Conservation (phyloP, 768 basidiomycete species). For the Hemileccinum impolitum region DNA sequence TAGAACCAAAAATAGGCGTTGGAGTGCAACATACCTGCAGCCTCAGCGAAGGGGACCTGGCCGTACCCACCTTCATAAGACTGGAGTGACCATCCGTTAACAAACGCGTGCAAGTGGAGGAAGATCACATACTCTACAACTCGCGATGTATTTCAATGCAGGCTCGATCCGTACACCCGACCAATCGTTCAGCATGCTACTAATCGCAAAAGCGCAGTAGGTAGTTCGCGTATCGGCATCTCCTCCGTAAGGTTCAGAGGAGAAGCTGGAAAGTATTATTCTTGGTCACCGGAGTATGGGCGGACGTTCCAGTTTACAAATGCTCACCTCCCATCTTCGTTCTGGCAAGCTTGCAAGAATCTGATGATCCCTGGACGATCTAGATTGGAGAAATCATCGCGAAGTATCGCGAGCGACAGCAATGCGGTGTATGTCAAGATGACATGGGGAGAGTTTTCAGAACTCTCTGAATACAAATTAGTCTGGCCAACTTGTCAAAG, state of each 20-base stretch:
- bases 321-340: slow-evolving; percentile 74
- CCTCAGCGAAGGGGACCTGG: slow-evolving; percentile 75
- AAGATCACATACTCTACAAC: slow-evolving; percentile 60
- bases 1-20: background rate
- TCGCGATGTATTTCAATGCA: slow-evolving; percentile 61
- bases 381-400: slow-evolving; percentile 77
- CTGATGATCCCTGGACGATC: slow-evolving; percentile 63
- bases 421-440: slow-evolving; percentile 95
- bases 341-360: slow-evolving; percentile 73
- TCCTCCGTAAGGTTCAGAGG: slow-evolving; percentile 58
- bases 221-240: slow-evolving; percentile 81
- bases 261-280: slow-evolving; percentile 49
- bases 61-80: slow-evolving; percentile 93
- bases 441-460: slow-evolving; percentile 71
- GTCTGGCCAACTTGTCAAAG: slow-evolving; percentile 24
- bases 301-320: slow-evolving; percentile 8
- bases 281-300: slow-evolving; percentile 1
- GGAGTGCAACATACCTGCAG: slow-evolving; percentile 57
- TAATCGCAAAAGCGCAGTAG: slow-evolving; percentile 86
- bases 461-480: slow-evolving; percentile 37
- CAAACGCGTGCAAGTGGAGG: background rate
- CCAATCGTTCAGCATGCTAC: slow-evolving; percentile 78
- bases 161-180: slow-evolving; percentile 60
- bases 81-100: slow-evolving; percentile 38
- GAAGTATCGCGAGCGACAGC: slow-evolving; percentile 75